These are phyloP conservation scores for Tuber magnatum DNA, from an alignment of 495 filamentous ascomycete genomes.

Conservation along the genomic window DNA sequence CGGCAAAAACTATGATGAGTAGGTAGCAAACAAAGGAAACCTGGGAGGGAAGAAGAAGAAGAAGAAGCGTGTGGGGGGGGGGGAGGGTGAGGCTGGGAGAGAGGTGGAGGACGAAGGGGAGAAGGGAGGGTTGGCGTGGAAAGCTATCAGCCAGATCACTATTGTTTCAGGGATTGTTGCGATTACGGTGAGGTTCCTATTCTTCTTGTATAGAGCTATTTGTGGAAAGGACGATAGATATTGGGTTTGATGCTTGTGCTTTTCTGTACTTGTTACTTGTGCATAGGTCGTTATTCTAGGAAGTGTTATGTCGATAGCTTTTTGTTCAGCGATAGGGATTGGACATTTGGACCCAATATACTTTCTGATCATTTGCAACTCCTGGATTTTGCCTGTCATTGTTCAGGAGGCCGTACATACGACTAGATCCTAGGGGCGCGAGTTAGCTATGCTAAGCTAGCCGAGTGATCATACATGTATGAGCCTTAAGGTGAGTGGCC, in stretches of 20 bases:
- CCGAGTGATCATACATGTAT: background rate
- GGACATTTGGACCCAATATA: background rate
- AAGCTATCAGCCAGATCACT: background rate
- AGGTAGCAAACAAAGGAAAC: slow-evolving; percentile 1
- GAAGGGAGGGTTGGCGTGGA: background rate
- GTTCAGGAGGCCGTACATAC: background rate
- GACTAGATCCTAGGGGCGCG: background rate
- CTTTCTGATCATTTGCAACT: background rate
- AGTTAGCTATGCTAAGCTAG: background rate
- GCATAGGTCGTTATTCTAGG: background rate
- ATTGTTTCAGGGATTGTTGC: background rate
- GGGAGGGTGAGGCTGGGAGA: background rate
- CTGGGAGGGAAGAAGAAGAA: background rate
- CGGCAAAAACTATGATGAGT: background rate
- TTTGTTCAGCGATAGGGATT: background rate
- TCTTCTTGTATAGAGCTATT: slow-evolving; percentile 4
- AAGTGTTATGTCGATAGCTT: background rate
- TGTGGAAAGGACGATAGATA: background rate
- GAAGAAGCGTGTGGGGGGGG: background rate
- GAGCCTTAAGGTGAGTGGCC: background rate
- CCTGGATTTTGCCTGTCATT: background rate
- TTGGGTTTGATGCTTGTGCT: background rate
- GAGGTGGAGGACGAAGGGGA: background rate
- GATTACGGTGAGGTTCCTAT: background rate
- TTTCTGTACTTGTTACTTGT: background rate